Evolutionary conservation across 2,329 filamentous ascomycete genomes (phyloP).

Genomic region (Penicillium freii): DNA sequence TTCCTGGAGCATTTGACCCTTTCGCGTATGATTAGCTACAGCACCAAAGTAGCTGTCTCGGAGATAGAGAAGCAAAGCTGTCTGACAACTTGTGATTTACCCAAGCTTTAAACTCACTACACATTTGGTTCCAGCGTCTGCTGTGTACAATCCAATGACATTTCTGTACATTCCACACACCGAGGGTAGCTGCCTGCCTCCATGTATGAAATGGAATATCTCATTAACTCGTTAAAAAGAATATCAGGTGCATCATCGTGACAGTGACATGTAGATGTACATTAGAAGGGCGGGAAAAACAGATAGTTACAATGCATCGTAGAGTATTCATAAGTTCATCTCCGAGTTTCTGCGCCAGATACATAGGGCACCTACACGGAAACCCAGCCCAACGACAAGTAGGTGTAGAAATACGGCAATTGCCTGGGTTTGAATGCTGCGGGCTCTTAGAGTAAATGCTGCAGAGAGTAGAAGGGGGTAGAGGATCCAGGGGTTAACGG

Average conservation of each 20-base stretch:
- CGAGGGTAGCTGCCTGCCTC: background rate
- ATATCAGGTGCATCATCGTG: background rate
- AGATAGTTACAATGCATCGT: background rate
- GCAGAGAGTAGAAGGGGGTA: slow-evolving; percentile 69
- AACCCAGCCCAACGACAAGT: slow-evolving; percentile 42
- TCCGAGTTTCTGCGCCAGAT: slow-evolving; percentile 19
- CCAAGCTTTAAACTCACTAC: no score
- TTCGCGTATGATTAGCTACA: background rate
- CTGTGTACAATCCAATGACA: background rate
- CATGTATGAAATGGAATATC: background rate
- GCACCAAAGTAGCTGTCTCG: no score
- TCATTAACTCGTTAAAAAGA: background rate
- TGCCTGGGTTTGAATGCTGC: slow-evolving; percentile 39
- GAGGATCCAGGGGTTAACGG: slow-evolving; percentile 61
- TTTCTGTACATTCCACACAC: background rate
- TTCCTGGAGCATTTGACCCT: background rate
- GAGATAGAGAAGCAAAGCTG: background rate
- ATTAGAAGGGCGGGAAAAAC: background rate
- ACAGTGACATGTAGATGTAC: background rate
- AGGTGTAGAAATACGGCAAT: slow-evolving; percentile 50
- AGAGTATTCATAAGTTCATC: background rate
- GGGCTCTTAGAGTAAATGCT: slow-evolving; percentile 56
- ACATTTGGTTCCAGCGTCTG: background rate
- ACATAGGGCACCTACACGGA: slow-evolving; percentile 39
- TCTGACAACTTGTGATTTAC: background rate